phyloP scores from a whole-genome alignment of 805 yeast species.

The Scheffersomyces lignosus region DNA sequence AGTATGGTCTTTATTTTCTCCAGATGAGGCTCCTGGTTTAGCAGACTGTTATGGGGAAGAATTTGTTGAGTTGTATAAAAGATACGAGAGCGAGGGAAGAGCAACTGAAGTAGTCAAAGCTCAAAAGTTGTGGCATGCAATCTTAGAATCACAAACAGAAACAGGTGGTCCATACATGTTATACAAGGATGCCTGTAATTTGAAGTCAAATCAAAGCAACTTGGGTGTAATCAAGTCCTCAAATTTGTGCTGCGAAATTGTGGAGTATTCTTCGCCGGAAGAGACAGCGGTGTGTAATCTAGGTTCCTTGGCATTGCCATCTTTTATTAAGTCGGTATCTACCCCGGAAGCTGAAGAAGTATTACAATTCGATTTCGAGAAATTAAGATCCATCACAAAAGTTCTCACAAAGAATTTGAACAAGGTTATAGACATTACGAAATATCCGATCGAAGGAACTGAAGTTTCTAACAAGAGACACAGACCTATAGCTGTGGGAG shows the following conservation, averaged over 20 bases:
- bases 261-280: slow-evolving; percentile 87
- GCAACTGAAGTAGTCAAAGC: slow-evolving; percentile 72
- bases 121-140: slow-evolving; percentile 87
- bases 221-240: slow-evolving; percentile 91
- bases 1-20: slow-evolving; percentile 90
- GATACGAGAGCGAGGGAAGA: slow-evolving; percentile 70
- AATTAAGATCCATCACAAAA: slow-evolving; percentile 74
- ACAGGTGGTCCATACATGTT: slow-evolving; percentile 96
- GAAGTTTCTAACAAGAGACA: slow-evolving; percentile 73
- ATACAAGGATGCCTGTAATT: slow-evolving; percentile 89
- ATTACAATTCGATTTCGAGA: slow-evolving; percentile 65
- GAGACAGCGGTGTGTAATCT: slow-evolving; percentile 96
- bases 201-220: slow-evolving; percentile 86
- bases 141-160: slow-evolving; percentile 89
- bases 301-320: slow-evolving; percentile 87
- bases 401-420: slow-evolving; percentile 78
- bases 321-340: slow-evolving; percentile 46
- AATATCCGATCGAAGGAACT: slow-evolving; percentile 82
- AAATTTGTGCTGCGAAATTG: slow-evolving; percentile 90
- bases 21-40: slow-evolving; percentile 85
- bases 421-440: slow-evolving; percentile 78
- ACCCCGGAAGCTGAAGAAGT: slow-evolving; percentile 37
- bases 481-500: slow-evolving; percentile 96
- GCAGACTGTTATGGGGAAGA: slow-evolving; percentile 82
- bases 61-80: slow-evolving; percentile 67